A percentile compares a stretch with the other conserved stretches of the same genome.
Conservation (phyloP, 2,329 filamentous ascomycete genomes). For the Penicillium freii region DNA sequence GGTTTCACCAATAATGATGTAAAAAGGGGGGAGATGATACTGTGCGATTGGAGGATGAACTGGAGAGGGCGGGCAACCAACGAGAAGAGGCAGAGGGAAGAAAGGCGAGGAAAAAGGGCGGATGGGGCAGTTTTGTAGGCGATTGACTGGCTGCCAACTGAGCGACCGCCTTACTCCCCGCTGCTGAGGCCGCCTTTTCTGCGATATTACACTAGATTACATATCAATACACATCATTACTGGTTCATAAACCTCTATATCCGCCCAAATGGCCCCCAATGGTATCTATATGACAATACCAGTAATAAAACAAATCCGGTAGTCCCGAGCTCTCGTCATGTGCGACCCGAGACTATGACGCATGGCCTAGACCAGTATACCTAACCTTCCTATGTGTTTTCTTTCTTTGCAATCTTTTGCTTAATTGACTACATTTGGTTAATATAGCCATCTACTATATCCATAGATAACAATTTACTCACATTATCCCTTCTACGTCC, state of each 20-base stretch:
- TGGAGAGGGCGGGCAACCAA: slow-evolving; percentile 39
- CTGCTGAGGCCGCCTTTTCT: slow-evolving; percentile 15
- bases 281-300: slow-evolving; percentile 1
- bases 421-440: not conserved
- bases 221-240: not conserved
- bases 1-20: slow-evolving; percentile 13
- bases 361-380: not conserved
- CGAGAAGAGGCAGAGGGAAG: slow-evolving; percentile 41
- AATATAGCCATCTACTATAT: not conserved
- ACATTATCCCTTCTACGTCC: not conserved
- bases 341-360: slow-evolving; percentile 11
- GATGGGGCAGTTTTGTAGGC: slow-evolving; percentile 44
- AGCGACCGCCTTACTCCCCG: slow-evolving; percentile 5
- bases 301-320: slow-evolving; percentile 4
- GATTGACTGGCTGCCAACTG: slow-evolving; percentile 24
- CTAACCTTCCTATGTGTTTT: not conserved
- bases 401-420: not conserved
- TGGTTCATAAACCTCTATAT: not conserved
- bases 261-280: not conserved
- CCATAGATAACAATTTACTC: not conserved
- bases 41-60: slow-evolving; percentile 31
- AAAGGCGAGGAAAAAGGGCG: slow-evolving; percentile 37
- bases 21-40: slow-evolving; percentile 8
- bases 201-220: slow-evolving; percentile 5
- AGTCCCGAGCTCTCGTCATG: slow-evolving; percentile 9